Conservation (phyloP, 352 stramenopile species). For the Phytophthora melonis region DNA sequence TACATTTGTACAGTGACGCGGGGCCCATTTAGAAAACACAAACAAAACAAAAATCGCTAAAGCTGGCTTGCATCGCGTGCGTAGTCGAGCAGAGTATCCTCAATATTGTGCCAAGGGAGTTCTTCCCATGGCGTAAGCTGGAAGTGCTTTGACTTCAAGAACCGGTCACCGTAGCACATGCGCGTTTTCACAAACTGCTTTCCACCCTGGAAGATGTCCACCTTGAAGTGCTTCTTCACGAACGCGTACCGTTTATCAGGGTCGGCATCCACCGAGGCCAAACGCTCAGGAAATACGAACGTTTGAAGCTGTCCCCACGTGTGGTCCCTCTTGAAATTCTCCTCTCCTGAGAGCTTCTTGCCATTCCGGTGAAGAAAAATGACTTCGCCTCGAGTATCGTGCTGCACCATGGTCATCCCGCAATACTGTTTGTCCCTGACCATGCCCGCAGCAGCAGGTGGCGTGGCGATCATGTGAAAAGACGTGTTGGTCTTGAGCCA, state of each 20-base stretch:
- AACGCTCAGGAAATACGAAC: conserved; percentile 31
- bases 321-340: conserved; percentile 36
- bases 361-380: conserved; percentile 64
- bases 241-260: conserved; percentile 30
- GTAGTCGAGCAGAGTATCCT: conserved; percentile 37
- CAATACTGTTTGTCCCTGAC: conserved; percentile 49
- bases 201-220: conserved; percentile 32
- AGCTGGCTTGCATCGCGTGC: conserved; percentile 33
- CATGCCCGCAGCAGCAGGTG: conserved; percentile 46
- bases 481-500: conserved; percentile 58
- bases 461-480: conserved; percentile 58
- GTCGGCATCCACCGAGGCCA: conserved; percentile 27
- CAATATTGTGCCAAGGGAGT: conserved; percentile 37
- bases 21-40: background rate
- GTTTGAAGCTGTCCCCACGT: conserved; percentile 41
- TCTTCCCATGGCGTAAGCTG: conserved; percentile 28
- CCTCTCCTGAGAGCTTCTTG: conserved; percentile 47
- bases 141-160: conserved; percentile 34
- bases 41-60: conserved; percentile 15
- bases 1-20: conserved; percentile 8
- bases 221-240: conserved; percentile 32
- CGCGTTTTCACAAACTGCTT: conserved; percentile 37
- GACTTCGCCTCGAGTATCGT: conserved; percentile 38
- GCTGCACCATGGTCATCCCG: conserved; percentile 54
- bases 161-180: conserved; percentile 43